Evolutionary conservation across 2,329 filamentous ascomycete species (phyloP), one percentile per base, ranked within the genome.

Genomic region (Venturia aucupariae): DNA sequence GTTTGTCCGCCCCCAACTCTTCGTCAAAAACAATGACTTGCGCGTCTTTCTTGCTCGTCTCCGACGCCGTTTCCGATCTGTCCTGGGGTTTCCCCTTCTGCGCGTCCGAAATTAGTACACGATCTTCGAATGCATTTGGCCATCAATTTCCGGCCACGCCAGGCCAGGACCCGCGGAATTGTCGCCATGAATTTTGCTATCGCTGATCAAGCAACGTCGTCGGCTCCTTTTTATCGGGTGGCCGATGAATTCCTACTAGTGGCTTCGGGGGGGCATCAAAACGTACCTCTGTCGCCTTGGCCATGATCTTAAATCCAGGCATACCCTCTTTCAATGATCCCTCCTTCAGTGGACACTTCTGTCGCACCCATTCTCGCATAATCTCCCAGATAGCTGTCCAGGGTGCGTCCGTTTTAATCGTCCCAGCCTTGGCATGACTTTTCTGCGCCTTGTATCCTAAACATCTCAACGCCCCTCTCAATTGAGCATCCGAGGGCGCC

Each of bases 331-430:
- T 95, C 65, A 96, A 81, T 0, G 92, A 91, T 0, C 84, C 82
- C 42, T 87, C 84, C 72, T 90, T 95, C 65, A 96, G 81, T 0
- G 92, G 92, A 0, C 84, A 82, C 70, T 88, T 89, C 72, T 96
- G 91, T 30, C 88, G 84, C 17, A 90, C 85, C 91, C 92, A 99
- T 76, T 96, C 92, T 32, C 90, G 84, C 85, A 97, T 94, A 35
- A 97, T 80, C 73, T 95, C 89, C 92, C 94, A 97, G 60, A 99
- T 84, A 0, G 90, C 86, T 4, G 81, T 81, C 92, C 92, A 99
- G 0, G 92, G 90, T 17, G 94, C 94, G 75, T 97, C 86, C 0
- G 94, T 97, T 78, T 95, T 96, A 75, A 97, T 86, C 71, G 90
- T 94, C 32, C 92, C 93, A 0, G 90, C 84, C 69, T 92, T 91